phyloP scores from a whole-genome alignment of 768 basidiomycete species.

The Cystobasidium onofrii region DNA sequence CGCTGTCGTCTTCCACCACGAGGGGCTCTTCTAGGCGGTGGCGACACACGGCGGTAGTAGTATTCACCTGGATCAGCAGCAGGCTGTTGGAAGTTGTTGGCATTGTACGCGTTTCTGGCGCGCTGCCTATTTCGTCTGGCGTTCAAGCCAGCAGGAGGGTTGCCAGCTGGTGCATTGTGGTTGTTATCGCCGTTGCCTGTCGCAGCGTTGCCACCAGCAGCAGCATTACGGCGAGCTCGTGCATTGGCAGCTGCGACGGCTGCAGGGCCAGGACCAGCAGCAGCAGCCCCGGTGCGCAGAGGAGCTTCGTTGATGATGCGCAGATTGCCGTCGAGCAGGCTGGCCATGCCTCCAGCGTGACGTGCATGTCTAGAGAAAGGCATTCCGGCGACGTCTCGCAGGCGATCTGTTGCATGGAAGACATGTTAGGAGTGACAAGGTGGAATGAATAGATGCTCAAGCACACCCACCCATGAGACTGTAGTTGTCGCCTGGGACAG shows the following conservation, averaged over 20 bases:
- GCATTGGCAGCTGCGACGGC: conserved; percentile 5
- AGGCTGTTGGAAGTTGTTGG: neutral
- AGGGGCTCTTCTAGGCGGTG: neutral
- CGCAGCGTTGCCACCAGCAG: neutral
- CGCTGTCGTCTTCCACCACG: neutral
- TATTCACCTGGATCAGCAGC: neutral
- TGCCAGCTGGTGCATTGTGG: neutral
- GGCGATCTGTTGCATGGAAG: neutral
- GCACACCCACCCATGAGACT: conserved; percentile 8
- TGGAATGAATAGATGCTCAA: no score
- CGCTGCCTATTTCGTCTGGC: neutral
- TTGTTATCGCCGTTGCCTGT: neutral
- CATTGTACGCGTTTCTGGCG: neutral
- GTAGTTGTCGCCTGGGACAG: neutral
- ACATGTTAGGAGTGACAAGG: no score
- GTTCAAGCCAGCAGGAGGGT: conserved; percentile 1
- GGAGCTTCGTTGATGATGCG: neutral
- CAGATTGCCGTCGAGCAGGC: neutral
- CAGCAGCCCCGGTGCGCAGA: neutral
- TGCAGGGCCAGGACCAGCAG: neutral
- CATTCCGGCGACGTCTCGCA: neutral
- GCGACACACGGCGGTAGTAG: neutral
- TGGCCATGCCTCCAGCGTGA: neutral
- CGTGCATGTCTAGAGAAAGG: neutral
- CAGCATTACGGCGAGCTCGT: neutral